Base-by-base conservation (phyloP, 306 rosid genomes). In the Macrotyloma uniflorum region DNA sequence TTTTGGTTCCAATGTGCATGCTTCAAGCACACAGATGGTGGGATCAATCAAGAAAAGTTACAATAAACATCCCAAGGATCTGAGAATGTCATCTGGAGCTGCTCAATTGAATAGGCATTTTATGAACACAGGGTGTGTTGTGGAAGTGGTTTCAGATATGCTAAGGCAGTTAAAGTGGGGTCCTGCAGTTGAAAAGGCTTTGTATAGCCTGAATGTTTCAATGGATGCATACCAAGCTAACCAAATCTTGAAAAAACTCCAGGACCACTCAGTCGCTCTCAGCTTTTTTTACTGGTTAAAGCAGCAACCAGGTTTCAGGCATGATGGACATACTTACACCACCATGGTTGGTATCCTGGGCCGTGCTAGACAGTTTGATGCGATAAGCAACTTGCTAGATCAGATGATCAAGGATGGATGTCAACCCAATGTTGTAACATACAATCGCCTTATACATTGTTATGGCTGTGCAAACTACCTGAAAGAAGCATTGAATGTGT, bases 311-410 rank as follows among this genome's bases (percentile, higher is more conserved):
- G 23, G 55, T 16, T 49, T 49, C 55, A 49, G 23, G 55, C 55
- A 49, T 49, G 55, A 49, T 49, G 55, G 23, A 19, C 13, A 51
- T 19, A 51, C 58, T 51, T 51, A 51, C 58, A 51, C 58, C 26
- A 51, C 58, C 58, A 51, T 51, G 58, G 26, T 51, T 51, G 58
- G 58, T 51, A 51, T 51, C 58, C 26, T 51, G 12, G 58, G 58
- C 13, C 26, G 58, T 19, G 26, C 58, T 51, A 51, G 26, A 51
- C 24, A 24, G 58, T 51, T 51, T 51, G 58, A 51, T 51, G 26
- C 1, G 5, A 51, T 51, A 51, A 51, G 58, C 58, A 51, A 51
- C 8, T 51, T 51, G 58, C 58, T 19, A 51, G 58, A 51, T 4
- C 58, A 51, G 58, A 51, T 49, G 55, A 11, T 18, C 23, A 49